A percentile compares a stretch with the other conserved stretches of the same genome.
These are phyloP conservation scores for Neurospora sp. DNA, from an alignment of 495 filamentous ascomycete genomes.

Conservation along the genomic window DNA sequence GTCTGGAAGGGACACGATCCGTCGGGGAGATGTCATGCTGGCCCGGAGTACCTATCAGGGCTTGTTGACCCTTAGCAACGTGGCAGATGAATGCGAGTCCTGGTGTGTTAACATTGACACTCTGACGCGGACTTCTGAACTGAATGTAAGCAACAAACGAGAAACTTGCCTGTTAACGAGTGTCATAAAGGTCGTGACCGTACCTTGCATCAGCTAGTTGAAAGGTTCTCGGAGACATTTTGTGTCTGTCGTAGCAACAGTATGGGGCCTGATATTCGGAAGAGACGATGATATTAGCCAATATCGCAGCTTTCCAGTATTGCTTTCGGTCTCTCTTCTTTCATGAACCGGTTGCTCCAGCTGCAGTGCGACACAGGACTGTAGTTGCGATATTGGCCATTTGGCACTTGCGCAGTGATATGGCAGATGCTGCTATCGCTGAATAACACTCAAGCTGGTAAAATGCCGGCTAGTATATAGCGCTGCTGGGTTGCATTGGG, in stretches of 20 bases:
- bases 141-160: background rate
- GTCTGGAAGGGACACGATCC: background rate
- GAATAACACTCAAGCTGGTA: constrained; percentile 25
- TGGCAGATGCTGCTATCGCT: constrained; percentile 12
- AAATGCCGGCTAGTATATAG: constrained; percentile 23
- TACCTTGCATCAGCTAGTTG: background rate
- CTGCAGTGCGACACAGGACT: constrained; percentile 17
- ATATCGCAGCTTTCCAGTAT: background rate
- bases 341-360: constrained; percentile 10
- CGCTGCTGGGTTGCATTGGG: constrained; percentile 10
- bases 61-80: background rate
- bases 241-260: background rate
- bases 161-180: background rate
- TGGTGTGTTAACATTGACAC: background rate
- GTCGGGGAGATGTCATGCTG: background rate
- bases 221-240: background rate
- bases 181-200: background rate
- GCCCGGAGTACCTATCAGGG: background rate
- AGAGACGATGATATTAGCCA: constrained; percentile 9
- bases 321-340: constrained; percentile 8
- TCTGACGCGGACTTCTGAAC: background rate
- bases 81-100: background rate
- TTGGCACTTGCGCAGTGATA: constrained; percentile 8
- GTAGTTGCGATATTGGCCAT: constrained; percentile 22
- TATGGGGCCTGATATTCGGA: background rate